These are phyloP conservation scores for Globisporangium yorkense DNA, from an alignment of 352 stramenopile genomes.

Conservation along the genomic window DNA sequence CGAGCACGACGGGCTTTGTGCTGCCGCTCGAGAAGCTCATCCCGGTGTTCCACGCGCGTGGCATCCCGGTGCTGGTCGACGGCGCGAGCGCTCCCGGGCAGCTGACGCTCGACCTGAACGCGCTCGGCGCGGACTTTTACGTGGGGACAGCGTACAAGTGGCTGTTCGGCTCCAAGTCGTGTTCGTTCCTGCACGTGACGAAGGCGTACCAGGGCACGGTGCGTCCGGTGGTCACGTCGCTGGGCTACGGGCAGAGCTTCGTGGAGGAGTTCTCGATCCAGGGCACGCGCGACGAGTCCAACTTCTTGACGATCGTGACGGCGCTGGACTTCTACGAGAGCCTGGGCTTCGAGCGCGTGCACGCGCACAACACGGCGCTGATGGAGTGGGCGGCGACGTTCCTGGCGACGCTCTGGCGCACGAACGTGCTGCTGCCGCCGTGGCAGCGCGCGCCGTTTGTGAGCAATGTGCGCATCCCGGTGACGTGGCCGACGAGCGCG, in stretches of 20 bases:
- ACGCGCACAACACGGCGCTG: constrained; percentile 75
- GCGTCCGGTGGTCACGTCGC: constrained; percentile 72
- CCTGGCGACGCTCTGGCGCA: constrained; percentile 67
- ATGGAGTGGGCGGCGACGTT: constrained; percentile 81
- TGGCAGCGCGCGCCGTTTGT: constrained; percentile 83
- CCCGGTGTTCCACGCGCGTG: constrained; percentile 65
- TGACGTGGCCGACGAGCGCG: constrained; percentile 46
- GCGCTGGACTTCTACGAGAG: constrained; percentile 83
- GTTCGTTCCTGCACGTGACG: constrained; percentile 79
- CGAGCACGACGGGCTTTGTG: constrained; percentile 68
- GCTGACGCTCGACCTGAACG: constrained; percentile 58
- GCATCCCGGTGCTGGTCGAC: constrained; percentile 77
- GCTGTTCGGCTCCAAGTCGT: constrained; percentile 84
- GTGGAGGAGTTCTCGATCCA: constrained; percentile 84
- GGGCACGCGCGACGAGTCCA: constrained; percentile 76
- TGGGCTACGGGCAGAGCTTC: constrained; percentile 76
- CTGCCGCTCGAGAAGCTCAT: constrained; percentile 81
- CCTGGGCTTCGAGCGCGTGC: constrained; percentile 65
- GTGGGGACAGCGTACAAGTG: constrained; percentile 83
- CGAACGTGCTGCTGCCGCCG: constrained; percentile 55
- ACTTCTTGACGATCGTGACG: constrained; percentile 78
- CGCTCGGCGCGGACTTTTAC: constrained; percentile 76
- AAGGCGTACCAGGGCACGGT: constrained; percentile 69
- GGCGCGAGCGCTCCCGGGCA: constrained; percentile 73
- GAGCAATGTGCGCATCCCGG: constrained; percentile 69